Evolutionary conservation across 1,284 basidiomycete genomes (phyloP).

Genomic region (Kalmanozyma brasiliensis): DNA sequence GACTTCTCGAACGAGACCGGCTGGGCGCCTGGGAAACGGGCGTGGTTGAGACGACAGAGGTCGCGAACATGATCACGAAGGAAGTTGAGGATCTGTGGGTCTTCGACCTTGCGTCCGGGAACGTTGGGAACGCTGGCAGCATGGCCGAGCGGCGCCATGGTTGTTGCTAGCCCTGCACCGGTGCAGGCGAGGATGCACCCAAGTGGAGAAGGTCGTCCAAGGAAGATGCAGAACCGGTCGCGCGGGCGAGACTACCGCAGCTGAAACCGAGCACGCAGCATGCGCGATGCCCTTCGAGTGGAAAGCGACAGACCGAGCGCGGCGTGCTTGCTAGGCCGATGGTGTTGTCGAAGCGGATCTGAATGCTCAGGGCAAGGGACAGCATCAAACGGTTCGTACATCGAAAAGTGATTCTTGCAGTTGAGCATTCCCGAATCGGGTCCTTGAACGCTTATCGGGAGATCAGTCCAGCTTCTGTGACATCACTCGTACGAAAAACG

Average conservation of each 20-base stretch:
- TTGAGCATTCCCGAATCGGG: too few relatives aligned
- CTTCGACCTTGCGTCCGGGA: slow-evolving; percentile 38
- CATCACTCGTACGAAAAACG: too few relatives aligned
- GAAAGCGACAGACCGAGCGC: neutral
- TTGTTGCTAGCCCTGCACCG: neutral
- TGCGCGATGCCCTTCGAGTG: neutral
- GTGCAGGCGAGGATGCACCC: too few relatives aligned
- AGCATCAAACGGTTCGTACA: too few relatives aligned
- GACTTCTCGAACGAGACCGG: slow-evolving; percentile 60
- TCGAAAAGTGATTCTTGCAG: too few relatives aligned
- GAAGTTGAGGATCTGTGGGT: slow-evolving; percentile 29
- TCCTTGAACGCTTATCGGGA: too few relatives aligned
- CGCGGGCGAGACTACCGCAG: too few relatives aligned
- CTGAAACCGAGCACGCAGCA: too few relatives aligned
- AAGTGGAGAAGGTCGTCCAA: neutral
- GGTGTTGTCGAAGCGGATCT: too few relatives aligned
- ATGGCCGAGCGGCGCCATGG: slow-evolving; percentile 45
- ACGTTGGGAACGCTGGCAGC: slow-evolving; percentile 43
- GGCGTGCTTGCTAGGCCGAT: neutral
- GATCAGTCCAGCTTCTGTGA: too few relatives aligned
- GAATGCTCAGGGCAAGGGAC: too few relatives aligned
- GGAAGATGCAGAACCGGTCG: too few relatives aligned
- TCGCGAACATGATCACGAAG: slow-evolving; percentile 46
- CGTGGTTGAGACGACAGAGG: slow-evolving; percentile 39
- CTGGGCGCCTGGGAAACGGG: slow-evolving; percentile 58